These are phyloP conservation scores for Rhododendron williamsianum DNA, from an alignment of 148 eudicot genomes.

Conservation along the genomic window DNA sequence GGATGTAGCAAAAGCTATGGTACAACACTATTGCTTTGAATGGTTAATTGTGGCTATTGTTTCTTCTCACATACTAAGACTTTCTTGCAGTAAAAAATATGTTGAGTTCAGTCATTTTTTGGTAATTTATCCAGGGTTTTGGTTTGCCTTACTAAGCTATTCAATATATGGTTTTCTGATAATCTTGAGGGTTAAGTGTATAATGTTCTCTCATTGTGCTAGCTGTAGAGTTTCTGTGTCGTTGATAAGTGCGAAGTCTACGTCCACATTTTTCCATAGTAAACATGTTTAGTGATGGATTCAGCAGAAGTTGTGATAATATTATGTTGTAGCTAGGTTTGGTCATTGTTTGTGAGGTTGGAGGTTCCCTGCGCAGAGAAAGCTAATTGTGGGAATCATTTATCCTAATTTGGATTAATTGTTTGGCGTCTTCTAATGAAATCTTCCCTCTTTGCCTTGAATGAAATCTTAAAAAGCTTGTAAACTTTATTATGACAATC, in stretches of 20 bases:
- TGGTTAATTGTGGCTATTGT: neutral
- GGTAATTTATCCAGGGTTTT: neutral
- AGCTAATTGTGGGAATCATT: neutral
- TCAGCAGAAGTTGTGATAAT: neutral
- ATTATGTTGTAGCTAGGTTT: neutral
- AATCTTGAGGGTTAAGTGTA: neutral
- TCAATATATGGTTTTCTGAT: neutral
- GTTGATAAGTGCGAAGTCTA: neutral
- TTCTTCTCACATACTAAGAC: neutral
- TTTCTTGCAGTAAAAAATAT: neutral
- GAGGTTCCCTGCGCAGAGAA: neutral
- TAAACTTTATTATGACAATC: no score
- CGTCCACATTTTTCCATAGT: neutral
- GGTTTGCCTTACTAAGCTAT: neutral
- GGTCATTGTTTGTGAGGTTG: neutral
- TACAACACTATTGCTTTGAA: neutral
- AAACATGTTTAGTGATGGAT: neutral
- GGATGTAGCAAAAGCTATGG: neutral
- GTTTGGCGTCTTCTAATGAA: neutral
- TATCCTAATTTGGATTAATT: neutral
- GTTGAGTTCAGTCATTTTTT: neutral
- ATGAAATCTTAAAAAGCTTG: no score
- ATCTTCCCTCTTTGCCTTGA: no score
- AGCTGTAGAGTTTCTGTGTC: neutral
- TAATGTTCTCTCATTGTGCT: neutral